Evolutionary conservation across 208 protist species (phyloP).

Genomic region (Trypanosoma avium): DNA sequence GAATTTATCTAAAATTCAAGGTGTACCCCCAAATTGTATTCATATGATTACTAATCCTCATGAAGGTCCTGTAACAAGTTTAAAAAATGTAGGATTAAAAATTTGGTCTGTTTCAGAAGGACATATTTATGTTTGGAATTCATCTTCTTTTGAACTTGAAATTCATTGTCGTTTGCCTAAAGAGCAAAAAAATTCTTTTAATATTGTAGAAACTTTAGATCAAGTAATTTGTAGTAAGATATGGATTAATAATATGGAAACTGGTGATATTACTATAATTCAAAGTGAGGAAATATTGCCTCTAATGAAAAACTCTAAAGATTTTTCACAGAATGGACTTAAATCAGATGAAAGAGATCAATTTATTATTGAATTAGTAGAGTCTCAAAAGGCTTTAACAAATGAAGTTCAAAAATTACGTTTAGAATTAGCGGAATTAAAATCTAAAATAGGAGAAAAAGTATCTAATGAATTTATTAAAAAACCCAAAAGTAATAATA

Average conservation of each 20-base stretch:
- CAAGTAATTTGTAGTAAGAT: constrained; percentile 13
- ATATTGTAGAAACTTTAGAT: constrained; percentile 1
- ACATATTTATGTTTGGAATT: constrained; percentile 24
- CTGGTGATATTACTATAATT: constrained; percentile 8
- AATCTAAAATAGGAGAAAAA: not conserved
- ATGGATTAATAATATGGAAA: constrained; percentile 7
- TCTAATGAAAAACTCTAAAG: not conserved
- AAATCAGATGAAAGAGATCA: constrained; percentile 5
- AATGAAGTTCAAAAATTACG: constrained; percentile 3
- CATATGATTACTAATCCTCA: constrained; percentile 23
- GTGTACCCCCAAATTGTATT: constrained; percentile 8
- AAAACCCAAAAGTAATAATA: not conserved
- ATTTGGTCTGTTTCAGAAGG: constrained; percentile 20
- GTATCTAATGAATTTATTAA: not conserved
- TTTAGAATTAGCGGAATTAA: not conserved
- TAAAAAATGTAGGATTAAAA: constrained; percentile 14
- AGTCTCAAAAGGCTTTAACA: constrained; percentile 13
- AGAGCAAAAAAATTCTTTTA: not conserved
- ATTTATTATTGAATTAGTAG: constrained; percentile 11
- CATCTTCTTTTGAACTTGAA: constrained; percentile 20
- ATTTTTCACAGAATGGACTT: not conserved
- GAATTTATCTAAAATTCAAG: not conserved
- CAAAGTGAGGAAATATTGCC: constrained; percentile 6
- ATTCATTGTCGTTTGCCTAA: constrained; percentile 9
- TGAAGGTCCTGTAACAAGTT: constrained; percentile 15